A percentile compares a stretch with the other conserved stretches of the same genome.
These are phyloP conservation scores for Kokia cookei DNA, from an alignment of 441 rosid genomes.

Conservation along the genomic window DNA sequence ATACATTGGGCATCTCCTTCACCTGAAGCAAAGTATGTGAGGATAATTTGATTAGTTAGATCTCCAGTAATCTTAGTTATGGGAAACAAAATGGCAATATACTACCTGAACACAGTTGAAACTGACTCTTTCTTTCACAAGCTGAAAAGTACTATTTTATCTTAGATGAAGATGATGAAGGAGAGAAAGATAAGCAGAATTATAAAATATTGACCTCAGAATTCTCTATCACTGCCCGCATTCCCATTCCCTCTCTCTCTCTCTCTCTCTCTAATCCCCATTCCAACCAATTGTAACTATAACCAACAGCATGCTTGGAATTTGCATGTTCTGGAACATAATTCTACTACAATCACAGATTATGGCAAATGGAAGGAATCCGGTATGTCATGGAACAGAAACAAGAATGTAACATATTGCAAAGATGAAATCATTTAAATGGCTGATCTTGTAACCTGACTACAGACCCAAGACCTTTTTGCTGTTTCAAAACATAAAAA, in stretches of 20 bases:
- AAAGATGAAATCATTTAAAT: not conserved
- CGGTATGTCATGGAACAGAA: not conserved
- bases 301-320: not conserved
- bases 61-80: not conserved
- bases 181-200: not conserved
- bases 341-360: not conserved
- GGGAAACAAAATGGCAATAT: not conserved
- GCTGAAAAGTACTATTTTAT: not conserved
- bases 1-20: constrained; percentile 97
- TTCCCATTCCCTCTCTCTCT: not conserved
- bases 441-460: not conserved
- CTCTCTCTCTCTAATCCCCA: not conserved
- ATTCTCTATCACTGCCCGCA: not conserved
- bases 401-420: not conserved
- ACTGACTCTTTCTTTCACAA: not conserved
- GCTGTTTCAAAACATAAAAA: not conserved
- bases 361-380: not conserved
- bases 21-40: constrained; percentile 42
- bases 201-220: not conserved
- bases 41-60: constrained; percentile 3
- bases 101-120: not conserved
- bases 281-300: not conserved
- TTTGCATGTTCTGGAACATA: not conserved
- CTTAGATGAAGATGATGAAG: not conserved
- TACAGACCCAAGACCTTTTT: not conserved